Base-by-base conservation (phyloP, 2,329 filamentous ascomycete species). In the Fusarium tanahbumbuense region DNA sequence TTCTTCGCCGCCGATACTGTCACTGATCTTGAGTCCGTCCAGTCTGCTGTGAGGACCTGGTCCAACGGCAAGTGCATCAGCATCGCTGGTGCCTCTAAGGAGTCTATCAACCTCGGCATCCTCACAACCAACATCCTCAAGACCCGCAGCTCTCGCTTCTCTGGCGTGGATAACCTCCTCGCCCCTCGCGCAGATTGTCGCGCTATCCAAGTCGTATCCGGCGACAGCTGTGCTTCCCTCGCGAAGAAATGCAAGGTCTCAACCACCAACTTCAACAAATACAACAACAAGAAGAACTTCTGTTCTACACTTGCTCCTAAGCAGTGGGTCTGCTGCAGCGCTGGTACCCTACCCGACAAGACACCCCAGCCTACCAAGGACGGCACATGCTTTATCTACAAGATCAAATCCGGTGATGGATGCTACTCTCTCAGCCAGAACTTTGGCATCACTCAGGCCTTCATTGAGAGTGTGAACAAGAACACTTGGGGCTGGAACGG, bases 181-280 rank as follows among this genome's bases (percentile, higher is more conserved):
- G 50, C 68, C 10, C 71, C 67, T 2, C 65, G 73, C 1, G 73
- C 73, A 0, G 72, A 75, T 15, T 75, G 73, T 54, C 65, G 34
- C n/a, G 58, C 73, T 0, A 74, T 62, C 8, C 72, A 80, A 34
- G 80, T 83, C 12, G 68, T 71, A 3, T 70, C 73, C 0, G 80
- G 79, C 3, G 81, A 84, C 53, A 68, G 74, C 45, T 85, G 83
- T 45, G 74, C 60, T 0, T 63, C 77, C 0, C 71, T 85, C 0
- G 81, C 81, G 0, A 53, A 68, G 8, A 73, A 74, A 40, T 85
- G 83, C 56, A 78, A 80, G 7, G 81, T 85, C 16, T 78, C 78
- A 0, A 64, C 68, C 4, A 50, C 68, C 13, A 75, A 84, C 45
- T 80, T 84, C 47, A 76, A 67, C 18, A 78, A 79, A 54, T 82